Evolutionary conservation across 768 basidiomycete genomes (phyloP).

Genomic region (Amanita fuliginea): DNA sequence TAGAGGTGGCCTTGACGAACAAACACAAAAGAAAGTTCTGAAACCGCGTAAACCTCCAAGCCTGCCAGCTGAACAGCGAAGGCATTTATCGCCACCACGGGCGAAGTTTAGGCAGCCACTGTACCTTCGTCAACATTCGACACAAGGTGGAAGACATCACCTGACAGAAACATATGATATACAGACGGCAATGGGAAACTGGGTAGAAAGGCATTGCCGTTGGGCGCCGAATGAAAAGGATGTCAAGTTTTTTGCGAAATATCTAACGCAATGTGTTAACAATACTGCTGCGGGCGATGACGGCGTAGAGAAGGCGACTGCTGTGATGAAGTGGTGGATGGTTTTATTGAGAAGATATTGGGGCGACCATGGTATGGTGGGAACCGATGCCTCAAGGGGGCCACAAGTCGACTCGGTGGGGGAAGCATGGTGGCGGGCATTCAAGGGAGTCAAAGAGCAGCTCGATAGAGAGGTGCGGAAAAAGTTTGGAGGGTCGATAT

Average conservation of each 20-base stretch:
- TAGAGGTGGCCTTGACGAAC: conserved; percentile 27
- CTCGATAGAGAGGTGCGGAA: conserved; percentile 56
- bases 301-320: conserved; percentile 57
- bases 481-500: conserved; percentile 66
- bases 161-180: conserved; percentile 65
- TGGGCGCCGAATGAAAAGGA: conserved; percentile 65
- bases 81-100: conserved; percentile 41
- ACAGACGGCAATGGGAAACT: conserved; percentile 57
- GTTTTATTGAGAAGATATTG: conserved; percentile 57
- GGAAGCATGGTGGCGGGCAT: conserved; percentile 75
- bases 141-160: conserved; percentile 39
- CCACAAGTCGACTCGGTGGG: conserved; percentile 36
- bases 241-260: conserved; percentile 64
- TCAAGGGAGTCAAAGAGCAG: conserved; percentile 52
- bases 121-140: conserved; percentile 32
- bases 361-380: conserved; percentile 40
- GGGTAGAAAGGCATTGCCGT: conserved; percentile 57
- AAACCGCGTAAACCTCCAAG: conserved; percentile 35
- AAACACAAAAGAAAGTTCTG: conserved; percentile 37
- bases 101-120: conserved; percentile 41
- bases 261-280: conserved; percentile 58
- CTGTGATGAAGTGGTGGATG: conserved; percentile 77
- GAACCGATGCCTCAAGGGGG: conserved; percentile 21
- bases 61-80: conserved; percentile 27
- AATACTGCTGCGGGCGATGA: conserved; percentile 40